Evolutionary conservation across 331 rosid species (phyloP).

Genomic region (Prunus yedoensis): DNA sequence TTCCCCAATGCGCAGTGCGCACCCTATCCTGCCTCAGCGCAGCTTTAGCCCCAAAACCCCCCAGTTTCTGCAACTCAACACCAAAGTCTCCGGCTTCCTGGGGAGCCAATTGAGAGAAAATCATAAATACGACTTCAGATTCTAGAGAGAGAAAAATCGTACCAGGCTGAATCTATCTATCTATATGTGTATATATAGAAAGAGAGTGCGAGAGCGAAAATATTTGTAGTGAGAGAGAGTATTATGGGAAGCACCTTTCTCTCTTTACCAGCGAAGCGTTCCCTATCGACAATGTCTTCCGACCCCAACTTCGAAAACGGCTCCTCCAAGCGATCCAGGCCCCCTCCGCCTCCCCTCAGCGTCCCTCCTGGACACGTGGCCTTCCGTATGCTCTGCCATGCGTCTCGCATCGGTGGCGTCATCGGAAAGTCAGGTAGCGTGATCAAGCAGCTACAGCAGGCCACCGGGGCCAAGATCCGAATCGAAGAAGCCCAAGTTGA

Average conservation of each 20-base stretch:
- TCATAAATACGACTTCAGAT: not conserved
- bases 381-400: conserved; percentile 83
- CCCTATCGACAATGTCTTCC: conserved; percentile 29
- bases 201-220: not conserved
- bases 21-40: conserved; percentile 13
- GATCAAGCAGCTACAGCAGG: conserved; percentile 72
- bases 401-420: conserved; percentile 90
- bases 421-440: conserved; percentile 86
- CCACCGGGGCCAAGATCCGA: conserved; percentile 88
- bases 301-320: conserved; percentile 35
- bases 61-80: not conserved
- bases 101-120: conserved; percentile 3
- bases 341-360: conserved; percentile 38
- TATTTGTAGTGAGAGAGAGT: conserved; percentile 1
- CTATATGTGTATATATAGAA: not conserved
- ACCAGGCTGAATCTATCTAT: not conserved
- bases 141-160: conserved; percentile 9
- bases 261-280: conserved; percentile 66
- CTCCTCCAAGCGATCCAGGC: conserved; percentile 63
- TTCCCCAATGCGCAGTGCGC: conserved; percentile 9
- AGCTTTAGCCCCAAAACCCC: conserved; percentile 11
- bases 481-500: conserved; percentile 68
- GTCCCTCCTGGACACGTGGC: conserved; percentile 66
- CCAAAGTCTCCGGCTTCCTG: conserved; percentile 15
- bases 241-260: conserved; percentile 72